These are phyloP conservation scores for Russula brevipes DNA, from an alignment of 768 basidiomycete species.

Conservation along the genomic window DNA sequence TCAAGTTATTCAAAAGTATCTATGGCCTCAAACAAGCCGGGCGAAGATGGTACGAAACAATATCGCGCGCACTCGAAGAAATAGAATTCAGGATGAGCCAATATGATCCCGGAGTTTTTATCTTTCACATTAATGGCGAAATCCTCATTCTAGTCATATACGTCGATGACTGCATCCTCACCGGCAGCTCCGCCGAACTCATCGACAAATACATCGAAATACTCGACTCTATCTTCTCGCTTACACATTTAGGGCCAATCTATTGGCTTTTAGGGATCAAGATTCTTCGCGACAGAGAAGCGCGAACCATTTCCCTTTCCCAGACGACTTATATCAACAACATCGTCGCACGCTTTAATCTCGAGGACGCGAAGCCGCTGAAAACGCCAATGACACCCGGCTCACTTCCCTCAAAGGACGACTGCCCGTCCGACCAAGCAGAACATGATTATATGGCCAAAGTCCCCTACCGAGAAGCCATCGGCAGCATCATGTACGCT, in stretches of 20 bases:
- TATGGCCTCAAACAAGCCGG: too few species aligned
- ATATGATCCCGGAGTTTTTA: too few species aligned
- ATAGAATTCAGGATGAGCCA: too few species aligned
- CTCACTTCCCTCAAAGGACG: neutral
- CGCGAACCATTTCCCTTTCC: neutral
- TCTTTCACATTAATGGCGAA: too few species aligned
- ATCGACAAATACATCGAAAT: neutral
- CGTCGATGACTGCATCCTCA: too few species aligned
- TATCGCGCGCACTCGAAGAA: too few species aligned
- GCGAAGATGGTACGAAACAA: too few species aligned
- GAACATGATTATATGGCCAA: neutral
- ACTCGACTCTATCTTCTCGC: neutral
- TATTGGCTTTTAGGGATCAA: neutral
- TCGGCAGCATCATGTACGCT: neutral
- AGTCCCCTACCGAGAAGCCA: neutral
- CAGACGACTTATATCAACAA: neutral
- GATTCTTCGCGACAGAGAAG: neutral
- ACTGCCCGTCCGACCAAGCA: neutral
- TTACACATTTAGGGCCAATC: neutral
- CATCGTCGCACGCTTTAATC: neutral
- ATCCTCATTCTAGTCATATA: too few species aligned
- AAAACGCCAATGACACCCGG: neutral
- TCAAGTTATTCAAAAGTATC: too few species aligned
- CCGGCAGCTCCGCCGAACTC: neutral
- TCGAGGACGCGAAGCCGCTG: neutral